These are phyloP conservation scores for Auricularia heimuer DNA, from an alignment of 768 basidiomycete species.

Conservation along the genomic window DNA sequence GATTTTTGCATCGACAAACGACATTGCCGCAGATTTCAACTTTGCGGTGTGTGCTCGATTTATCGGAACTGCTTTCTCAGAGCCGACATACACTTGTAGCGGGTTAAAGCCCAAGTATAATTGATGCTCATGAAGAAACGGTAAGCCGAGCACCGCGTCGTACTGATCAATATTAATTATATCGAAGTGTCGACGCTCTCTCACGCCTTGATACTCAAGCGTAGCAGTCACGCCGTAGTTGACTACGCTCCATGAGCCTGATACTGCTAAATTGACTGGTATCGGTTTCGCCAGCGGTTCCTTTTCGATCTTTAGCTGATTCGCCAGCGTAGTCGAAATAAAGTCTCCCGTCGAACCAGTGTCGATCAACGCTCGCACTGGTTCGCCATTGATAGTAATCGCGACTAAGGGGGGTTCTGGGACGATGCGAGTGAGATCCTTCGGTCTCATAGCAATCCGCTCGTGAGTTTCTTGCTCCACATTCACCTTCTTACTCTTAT, in stretches of 20 bases:
- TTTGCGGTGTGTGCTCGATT: neutral
- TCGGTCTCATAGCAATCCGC: neutral
- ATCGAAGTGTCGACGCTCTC: conserved; percentile 23
- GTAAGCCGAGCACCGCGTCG: conserved; percentile 27
- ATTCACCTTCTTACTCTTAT: neutral
- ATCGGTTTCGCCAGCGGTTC: conserved; percentile 23
- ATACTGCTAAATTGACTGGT: conserved; percentile 29
- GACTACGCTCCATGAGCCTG: conserved; percentile 31
- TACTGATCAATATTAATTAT: too few relatives aligned
- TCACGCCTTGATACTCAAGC: conserved; percentile 27
- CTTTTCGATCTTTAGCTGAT: conserved; percentile 25
- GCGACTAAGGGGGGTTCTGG: conserved; percentile 27
- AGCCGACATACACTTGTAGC: neutral
- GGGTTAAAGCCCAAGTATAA: conserved; percentile 7
- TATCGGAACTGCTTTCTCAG: neutral
- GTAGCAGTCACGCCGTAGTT: conserved; percentile 18
- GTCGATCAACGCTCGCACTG: conserved; percentile 26
- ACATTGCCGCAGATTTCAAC: neutral
- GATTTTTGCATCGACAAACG: neutral
- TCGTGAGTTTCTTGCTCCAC: neutral
- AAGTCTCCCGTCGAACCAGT: conserved; percentile 33
- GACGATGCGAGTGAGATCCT: neutral
- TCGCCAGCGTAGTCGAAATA: conserved; percentile 26
- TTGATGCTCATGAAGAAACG: conserved; percentile 7
- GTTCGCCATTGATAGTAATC: conserved; percentile 24